Evolutionary conservation across 179 eudicot species (phyloP).

Genomic region (Spinacia oleracea): DNA sequence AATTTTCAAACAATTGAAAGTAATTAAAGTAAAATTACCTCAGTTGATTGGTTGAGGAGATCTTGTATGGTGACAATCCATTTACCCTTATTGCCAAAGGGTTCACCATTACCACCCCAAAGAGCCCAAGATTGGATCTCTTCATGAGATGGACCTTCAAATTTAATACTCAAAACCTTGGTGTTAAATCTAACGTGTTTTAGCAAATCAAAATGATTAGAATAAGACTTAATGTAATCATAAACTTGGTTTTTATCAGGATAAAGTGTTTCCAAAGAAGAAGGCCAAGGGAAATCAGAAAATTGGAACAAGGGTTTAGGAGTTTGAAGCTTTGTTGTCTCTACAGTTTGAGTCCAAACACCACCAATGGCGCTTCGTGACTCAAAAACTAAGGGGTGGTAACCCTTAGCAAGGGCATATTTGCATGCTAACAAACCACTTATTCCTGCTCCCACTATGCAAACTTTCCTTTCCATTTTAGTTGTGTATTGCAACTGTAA

Average conservation of each 20-base stretch:
- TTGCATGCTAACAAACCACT: slow-evolving; percentile 44
- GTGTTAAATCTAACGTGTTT: slow-evolving; percentile 40
- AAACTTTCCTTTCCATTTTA: slow-evolving; percentile 43
- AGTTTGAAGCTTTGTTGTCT: slow-evolving; percentile 61
- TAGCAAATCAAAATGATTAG: slow-evolving; percentile 47
- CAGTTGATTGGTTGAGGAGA: slow-evolving; percentile 16
- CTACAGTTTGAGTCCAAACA: slow-evolving; percentile 59
- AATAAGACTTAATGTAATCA: slow-evolving; percentile 54
- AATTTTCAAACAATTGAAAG: no score
- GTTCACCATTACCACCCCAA: slow-evolving; percentile 50
- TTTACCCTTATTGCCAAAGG: slow-evolving; percentile 43
- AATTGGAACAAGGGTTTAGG: slow-evolving; percentile 53
- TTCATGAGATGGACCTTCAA: slow-evolving; percentile 32
- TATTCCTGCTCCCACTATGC: slow-evolving; percentile 71
- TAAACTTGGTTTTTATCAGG: slow-evolving; percentile 48
- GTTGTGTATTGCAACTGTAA: background rate
- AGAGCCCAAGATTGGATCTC: slow-evolving; percentile 32
- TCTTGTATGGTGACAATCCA: slow-evolving; percentile 43
- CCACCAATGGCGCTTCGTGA: slow-evolving; percentile 53
- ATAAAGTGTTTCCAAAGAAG: slow-evolving; percentile 21
- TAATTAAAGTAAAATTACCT: slow-evolving; percentile 34
- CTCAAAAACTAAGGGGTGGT: slow-evolving; percentile 60
- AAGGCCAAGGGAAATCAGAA: slow-evolving; percentile 78
- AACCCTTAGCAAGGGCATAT: slow-evolving; percentile 44
- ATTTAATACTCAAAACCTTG: slow-evolving; percentile 44